Conservation (phyloP, 2,329 filamentous ascomycete species). For the Arthrobotrys iridis region DNA sequence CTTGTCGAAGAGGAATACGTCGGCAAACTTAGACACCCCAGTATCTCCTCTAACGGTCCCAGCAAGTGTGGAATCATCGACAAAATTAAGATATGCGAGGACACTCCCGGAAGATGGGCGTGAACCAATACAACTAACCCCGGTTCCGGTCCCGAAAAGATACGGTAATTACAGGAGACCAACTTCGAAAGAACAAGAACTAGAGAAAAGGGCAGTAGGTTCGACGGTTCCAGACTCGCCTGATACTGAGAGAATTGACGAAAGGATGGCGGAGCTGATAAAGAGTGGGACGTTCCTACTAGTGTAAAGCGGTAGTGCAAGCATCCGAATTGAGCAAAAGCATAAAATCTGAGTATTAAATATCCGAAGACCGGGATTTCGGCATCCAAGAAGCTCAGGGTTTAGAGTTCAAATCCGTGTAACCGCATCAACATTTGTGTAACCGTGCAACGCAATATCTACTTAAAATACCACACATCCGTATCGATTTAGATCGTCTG, state of each 20-base stretch:
- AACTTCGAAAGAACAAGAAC: too few species aligned
- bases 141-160: conserved; percentile 23
- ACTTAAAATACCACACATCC: too few species aligned
- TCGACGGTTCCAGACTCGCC: neutral
- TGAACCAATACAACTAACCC: conserved; percentile 11
- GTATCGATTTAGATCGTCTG: too few species aligned
- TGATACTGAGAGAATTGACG: neutral
- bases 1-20: neutral
- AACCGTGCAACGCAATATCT: too few species aligned
- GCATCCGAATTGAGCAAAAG: too few species aligned
- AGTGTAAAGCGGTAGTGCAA: neutral
- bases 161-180: conserved; percentile 24
- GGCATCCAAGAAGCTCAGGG: too few species aligned
- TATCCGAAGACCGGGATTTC: too few species aligned
- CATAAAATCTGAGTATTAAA: too few species aligned
- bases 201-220: neutral
- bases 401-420: too few species aligned
- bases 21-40: neutral
- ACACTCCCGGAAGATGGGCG: neutral
- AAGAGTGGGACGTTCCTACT: conserved; percentile 13
- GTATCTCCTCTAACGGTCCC: conserved; percentile 18
- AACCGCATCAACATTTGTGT: too few species aligned
- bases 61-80: conserved; percentile 1
- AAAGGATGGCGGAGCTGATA: neutral
- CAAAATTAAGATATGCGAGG: conserved; percentile 40